Percentiles rank a stretch among this genome's conserved stretches.
These are phyloP conservation scores for Moniliella sp. DNA, from an alignment of 1,284 basidiomycete genomes.

Conservation along the genomic window DNA sequence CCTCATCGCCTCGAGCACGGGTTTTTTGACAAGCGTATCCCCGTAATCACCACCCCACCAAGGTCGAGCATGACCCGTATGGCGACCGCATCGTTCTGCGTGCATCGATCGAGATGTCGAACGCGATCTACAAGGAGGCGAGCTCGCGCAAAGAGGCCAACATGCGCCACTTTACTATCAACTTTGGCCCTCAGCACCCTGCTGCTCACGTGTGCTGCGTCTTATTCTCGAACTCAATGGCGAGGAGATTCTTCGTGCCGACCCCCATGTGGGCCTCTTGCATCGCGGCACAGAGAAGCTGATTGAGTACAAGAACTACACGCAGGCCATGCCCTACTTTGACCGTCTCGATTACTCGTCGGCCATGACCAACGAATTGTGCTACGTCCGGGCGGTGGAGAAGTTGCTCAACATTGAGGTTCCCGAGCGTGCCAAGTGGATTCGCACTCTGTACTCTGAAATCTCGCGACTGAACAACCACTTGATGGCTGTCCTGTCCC, in stretches of 20 bases:
- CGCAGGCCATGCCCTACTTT: slow-evolving; percentile 94
- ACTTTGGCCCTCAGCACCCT: slow-evolving; percentile 59
- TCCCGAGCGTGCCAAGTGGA: slow-evolving; percentile 96
- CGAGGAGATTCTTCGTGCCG: slow-evolving; percentile 41
- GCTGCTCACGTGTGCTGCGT: slow-evolving; percentile 90
- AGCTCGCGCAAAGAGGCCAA: slow-evolving; percentile 53
- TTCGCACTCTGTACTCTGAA: slow-evolving; percentile 87
- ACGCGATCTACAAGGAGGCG: slow-evolving; percentile 55
- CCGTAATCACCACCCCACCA: slow-evolving; percentile 9
- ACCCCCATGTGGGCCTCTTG: slow-evolving; percentile 74
- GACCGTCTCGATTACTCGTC: slow-evolving; percentile 97
- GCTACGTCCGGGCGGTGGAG: slow-evolving; percentile 88
- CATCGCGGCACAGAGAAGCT: slow-evolving; percentile 96
- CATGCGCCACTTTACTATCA: slow-evolving; percentile 41
- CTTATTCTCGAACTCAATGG: slow-evolving; percentile 94
- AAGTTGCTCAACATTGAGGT: slow-evolving; percentile 95
- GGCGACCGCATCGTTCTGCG: too few relatives aligned
- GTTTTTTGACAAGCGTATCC: too few relatives aligned
- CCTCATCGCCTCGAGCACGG: too few relatives aligned
- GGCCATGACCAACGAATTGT: slow-evolving; percentile 50
- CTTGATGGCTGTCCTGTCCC: slow-evolving; percentile 87
- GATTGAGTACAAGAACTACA: slow-evolving; percentile 97
- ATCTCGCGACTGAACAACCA: slow-evolving; percentile 90
- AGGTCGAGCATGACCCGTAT: slow-evolving; percentile 16
- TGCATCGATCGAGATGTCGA: too few relatives aligned